Evolutionary conservation across 2,329 filamentous ascomycete species (phyloP), one percentile per base, ranked within the genome.

Genomic region (Claviceps sp.): DNA sequence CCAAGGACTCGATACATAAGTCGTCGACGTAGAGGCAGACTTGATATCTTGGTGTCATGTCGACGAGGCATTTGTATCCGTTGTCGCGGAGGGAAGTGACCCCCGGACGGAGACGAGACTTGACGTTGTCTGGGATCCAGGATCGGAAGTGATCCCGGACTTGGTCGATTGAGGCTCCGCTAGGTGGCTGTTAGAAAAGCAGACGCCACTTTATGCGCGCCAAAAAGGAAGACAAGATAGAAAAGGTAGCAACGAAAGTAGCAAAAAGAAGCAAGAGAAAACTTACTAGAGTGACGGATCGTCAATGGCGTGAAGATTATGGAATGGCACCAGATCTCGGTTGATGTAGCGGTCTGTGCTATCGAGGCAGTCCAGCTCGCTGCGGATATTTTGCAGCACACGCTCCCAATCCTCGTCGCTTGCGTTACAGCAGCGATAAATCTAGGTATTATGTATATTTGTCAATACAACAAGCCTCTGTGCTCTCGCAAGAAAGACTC

Each of bases 81-180:
- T 34, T 14, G 18, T 40, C 36, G 36, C 30, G 5, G 36, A n/a
- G n/a, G 22, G 40, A 6, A 47, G 36, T 41, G 34, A 36, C 34
- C 14, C 36, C 36, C 11, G 37, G 42, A 22, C 22, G 22, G 36
- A 51, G 43, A 51, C 49, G 49, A 18, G 18, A 20, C 37, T 42
- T 22, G 13, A 51, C 22, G 36, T 47, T 41, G 36, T 47, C 46
- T 22, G 49, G 22, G 36, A 51, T 44, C 49, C 43, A 51, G 24
- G 42, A 51, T n/a, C 42, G 43, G 43, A 51, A 51, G 49, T 47
- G 49, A 41, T 36, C 11, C 36, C 49, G 49, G 20, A 51, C 49
- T 47, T 51, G 43, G 16, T 47, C 16, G 34, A 44, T 40, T 22
- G 49, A 34, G 49, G 42, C 49, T 41, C 49, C 42, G 49, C 49